A percentile compares a stretch with the other conserved stretches of the same genome.
Evolutionary conservation across 768 basidiomycete genomes (phyloP).

Genomic region (Hericium erinaceus): DNA sequence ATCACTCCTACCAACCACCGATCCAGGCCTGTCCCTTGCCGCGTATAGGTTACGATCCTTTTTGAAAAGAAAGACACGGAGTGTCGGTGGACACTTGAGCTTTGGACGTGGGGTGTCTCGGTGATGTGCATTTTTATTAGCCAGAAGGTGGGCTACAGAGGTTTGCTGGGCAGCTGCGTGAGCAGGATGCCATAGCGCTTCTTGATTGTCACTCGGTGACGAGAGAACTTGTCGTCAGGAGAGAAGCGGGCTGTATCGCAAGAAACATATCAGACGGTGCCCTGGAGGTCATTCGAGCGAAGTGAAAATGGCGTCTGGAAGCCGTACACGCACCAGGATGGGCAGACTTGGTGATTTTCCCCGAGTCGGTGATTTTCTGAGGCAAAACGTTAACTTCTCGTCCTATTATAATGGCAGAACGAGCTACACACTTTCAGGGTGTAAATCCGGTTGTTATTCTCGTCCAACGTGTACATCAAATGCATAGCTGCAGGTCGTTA

Average conservation of each 20-base stretch:
- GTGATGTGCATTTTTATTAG: not conserved
- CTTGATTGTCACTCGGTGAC: constrained; percentile 96
- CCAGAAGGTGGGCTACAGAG: constrained; percentile 43
- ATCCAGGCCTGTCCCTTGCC: no score
- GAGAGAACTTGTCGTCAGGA: constrained; percentile 98
- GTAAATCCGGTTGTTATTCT: constrained; percentile 73
- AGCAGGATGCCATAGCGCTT: constrained; percentile 83
- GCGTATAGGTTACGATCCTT: no score
- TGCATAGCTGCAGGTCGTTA: constrained; percentile 55
- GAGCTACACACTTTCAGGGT: constrained; percentile 67
- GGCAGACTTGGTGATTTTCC: constrained; percentile 87
- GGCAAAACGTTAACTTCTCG: not conserved
- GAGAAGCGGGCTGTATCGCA: constrained; percentile 78
- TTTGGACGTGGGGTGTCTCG: not conserved
- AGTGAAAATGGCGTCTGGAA: not conserved
- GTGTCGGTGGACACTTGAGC: no score
- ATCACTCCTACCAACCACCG: no score
- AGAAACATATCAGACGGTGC: not conserved
- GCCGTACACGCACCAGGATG: constrained; percentile 69
- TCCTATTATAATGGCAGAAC: no score
- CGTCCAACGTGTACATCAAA: constrained; percentile 89
- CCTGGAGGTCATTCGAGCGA: no score
- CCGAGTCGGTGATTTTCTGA: constrained; percentile 78
- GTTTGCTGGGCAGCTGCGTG: constrained; percentile 84
- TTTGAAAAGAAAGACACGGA: no score